phyloP scores from a whole-genome alignment of 306 rosid species.

The Begonia peltatifolia region DNA sequence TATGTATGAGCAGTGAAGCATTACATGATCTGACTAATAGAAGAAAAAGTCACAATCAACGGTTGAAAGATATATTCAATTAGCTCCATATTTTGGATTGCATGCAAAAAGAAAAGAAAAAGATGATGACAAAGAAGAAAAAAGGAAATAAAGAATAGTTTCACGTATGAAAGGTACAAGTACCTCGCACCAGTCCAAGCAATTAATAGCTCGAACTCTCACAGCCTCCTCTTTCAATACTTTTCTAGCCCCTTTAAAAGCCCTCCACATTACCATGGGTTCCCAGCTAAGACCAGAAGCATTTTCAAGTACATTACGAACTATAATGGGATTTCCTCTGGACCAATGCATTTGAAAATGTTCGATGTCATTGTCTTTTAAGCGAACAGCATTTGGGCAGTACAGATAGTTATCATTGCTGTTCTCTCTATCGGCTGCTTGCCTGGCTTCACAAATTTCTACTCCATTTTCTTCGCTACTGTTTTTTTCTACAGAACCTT shows the following conservation, averaged over 20 bases:
- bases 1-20: no score
- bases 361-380: constrained; percentile 12
- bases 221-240: constrained; percentile 32
- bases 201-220: constrained; percentile 28
- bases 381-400: constrained; percentile 18
- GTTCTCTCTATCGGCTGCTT: constrained; percentile 21
- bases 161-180: background rate
- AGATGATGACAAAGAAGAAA: no score
- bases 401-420: constrained; percentile 18
- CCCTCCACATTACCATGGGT: constrained; percentile 45
- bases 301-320: constrained; percentile 32
- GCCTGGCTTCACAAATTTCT: constrained; percentile 15
- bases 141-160: no score
- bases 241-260: constrained; percentile 24
- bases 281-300: constrained; percentile 44
- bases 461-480: background rate
- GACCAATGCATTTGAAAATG: constrained; percentile 34
- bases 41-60: no score
- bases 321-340: constrained; percentile 34
- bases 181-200: constrained; percentile 40
- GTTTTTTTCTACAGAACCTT: constrained; percentile 3
- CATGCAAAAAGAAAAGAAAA: no score
- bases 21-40: no score
- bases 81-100: no score
- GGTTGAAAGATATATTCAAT: no score